Base-by-base conservation (phyloP, 129 eudicot genomes). In the Apium graveolens region DNA sequence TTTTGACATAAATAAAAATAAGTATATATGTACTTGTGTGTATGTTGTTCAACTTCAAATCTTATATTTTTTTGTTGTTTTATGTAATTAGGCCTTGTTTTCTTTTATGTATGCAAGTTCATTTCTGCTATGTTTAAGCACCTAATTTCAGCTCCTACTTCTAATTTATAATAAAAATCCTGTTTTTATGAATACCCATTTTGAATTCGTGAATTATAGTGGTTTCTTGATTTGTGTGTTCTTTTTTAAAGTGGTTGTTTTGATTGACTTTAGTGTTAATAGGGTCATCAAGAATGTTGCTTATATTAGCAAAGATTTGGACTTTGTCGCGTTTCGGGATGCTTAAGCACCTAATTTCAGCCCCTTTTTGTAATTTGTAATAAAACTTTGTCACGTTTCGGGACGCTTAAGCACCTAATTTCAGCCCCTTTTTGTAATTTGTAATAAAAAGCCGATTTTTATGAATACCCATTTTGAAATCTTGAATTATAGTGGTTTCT, bases 201-300 rank as follows among this genome's bases (percentile, higher is more conserved):
- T 57, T 55, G 11, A 57, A 34, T 35, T n/a, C 24, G 57, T 57
- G 29, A 29, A 11, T 77, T 9, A 26, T 11, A 3, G 24, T 13
- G 29, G 11, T 41, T 21, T 72, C 21, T 74, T 57, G 12, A 32
- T 32, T 31, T 17, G 14, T 62, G 48, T 74, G 0, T 35, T 29
- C 7, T 8, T 12, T 1, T 80, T n/a, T 69, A 10, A 34, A 69
- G n/a, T 8, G 76, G 43, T 27, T 34, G 27, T 70, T 63, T 43
- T 44, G 5, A 77, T 41, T 68, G 46, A 74, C 51, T 53, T 62
- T 79, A 10, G 39, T 31, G 2, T 32, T 57, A 10, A 43, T 51
- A 75, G 78, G 82, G 38, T 76, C 75, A 69, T 31, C 66, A 73
- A 81, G 6, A 49, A 87, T 87, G 90, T 73, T 82, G 27, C 74